Evolutionary conservation across 1,139 yeast genomes (phyloP).

Genomic region (Kurtzmaniella natalensis): DNA sequence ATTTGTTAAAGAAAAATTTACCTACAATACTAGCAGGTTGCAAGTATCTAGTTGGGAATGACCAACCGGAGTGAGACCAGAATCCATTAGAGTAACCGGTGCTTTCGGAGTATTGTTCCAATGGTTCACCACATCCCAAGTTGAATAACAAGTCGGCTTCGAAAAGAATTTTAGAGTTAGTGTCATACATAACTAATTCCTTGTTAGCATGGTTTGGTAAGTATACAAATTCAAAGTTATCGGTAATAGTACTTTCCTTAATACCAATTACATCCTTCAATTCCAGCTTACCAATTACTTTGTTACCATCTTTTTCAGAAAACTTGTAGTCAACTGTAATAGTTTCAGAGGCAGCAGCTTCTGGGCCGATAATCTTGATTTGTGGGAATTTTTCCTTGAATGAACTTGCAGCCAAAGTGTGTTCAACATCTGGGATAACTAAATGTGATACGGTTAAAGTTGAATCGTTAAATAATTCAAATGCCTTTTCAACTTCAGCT

Average conservation of each 20-base stretch:
- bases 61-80: constrained; percentile 39
- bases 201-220: constrained; percentile 51
- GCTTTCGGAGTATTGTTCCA: constrained; percentile 40
- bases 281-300: constrained; percentile 17
- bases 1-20: constrained; percentile 24
- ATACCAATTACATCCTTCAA: constrained; percentile 20
- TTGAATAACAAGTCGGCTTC: constrained; percentile 58
- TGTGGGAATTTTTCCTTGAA: constrained; percentile 47
- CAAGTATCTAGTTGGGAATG: constrained; percentile 29
- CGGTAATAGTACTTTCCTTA: constrained; percentile 21
- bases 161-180: constrained; percentile 40
- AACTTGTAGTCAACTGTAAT: constrained; percentile 33
- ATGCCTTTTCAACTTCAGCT: constrained; percentile 33
- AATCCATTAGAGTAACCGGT: constrained; percentile 30
- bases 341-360: constrained; percentile 29
- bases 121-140: constrained; percentile 24
- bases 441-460: constrained; percentile 34
- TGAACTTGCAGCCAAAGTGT: constrained; percentile 51
- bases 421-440: constrained; percentile 51
- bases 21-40: constrained; percentile 38
- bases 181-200: constrained; percentile 51
- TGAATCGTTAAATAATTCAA: constrained; percentile 32
- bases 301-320: constrained; percentile 22
- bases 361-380: constrained; percentile 49
- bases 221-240: constrained; percentile 51